phyloP scores from a whole-genome alignment of 495 filamentous ascomycete species.

The Aspergillus egyptiacus region DNA sequence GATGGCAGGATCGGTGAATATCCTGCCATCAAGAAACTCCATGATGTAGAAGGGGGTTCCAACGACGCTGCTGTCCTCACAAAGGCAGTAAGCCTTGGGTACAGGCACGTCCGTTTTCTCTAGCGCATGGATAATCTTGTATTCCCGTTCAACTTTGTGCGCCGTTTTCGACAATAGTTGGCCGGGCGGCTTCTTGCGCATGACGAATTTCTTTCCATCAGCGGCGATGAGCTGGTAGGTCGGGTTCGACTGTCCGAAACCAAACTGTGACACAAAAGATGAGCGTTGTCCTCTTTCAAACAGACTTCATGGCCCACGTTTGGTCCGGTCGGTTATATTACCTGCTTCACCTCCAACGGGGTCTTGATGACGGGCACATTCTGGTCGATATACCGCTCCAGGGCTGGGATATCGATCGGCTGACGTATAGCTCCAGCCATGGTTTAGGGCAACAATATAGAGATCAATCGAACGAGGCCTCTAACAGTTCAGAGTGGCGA shows the following conservation, averaged over 20 bases:
- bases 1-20: slow-evolving; percentile 82
- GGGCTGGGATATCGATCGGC: slow-evolving; percentile 69
- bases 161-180: slow-evolving; percentile 86
- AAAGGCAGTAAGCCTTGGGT: slow-evolving; percentile 77
- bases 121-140: slow-evolving; percentile 81
- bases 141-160: slow-evolving; percentile 93
- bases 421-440: slow-evolving; percentile 92
- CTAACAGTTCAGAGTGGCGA: slow-evolving; percentile 54
- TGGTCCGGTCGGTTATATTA: slow-evolving; percentile 24
- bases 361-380: slow-evolving; percentile 73
- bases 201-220: slow-evolving; percentile 63
- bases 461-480: neutral
- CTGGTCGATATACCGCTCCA: slow-evolving; percentile 70
- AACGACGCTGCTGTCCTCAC: slow-evolving; percentile 70
- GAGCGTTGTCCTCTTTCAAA: neutral
- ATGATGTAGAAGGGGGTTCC: slow-evolving; percentile 96
- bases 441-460: neutral
- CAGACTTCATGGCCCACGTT: neutral
- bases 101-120: slow-evolving; percentile 76
- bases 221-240: slow-evolving; percentile 80
- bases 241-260: slow-evolving; percentile 95
- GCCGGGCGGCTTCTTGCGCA: slow-evolving; percentile 95
- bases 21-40: slow-evolving; percentile 86
- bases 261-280: slow-evolving; percentile 57
- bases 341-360: slow-evolving; percentile 85